Evolutionary conservation across 2,329 filamentous ascomycete genomes (phyloP).

Genomic region (Trichoderma guizhouense): DNA sequence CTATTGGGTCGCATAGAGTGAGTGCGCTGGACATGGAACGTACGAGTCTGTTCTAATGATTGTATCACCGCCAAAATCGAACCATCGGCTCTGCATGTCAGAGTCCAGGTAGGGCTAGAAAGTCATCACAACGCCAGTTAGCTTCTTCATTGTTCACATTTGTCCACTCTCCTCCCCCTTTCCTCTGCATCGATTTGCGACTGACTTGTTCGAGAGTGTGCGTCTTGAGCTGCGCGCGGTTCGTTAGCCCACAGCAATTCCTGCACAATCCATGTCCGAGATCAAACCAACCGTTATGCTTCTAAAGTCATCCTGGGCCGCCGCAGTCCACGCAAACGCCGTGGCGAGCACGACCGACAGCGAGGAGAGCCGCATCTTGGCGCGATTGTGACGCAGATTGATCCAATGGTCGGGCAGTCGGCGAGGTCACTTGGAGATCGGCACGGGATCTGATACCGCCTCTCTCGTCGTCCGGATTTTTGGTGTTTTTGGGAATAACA

Average conservation of each 20-base stretch:
- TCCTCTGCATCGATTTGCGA: constrained; percentile 28
- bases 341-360: constrained; percentile 49
- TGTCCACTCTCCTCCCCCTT: constrained; percentile 1
- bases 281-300: constrained; percentile 46
- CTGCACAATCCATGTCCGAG: not conserved
- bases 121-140: constrained; percentile 13
- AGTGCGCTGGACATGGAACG: constrained; percentile 29
- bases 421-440: constrained; percentile 16
- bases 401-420: constrained; percentile 2
- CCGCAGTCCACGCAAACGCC: constrained; percentile 48
- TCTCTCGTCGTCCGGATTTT: constrained; percentile 16
- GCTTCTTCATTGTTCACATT: not conserved
- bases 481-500: not conserved
- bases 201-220: constrained; percentile 78
- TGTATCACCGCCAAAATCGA: constrained; percentile 95
- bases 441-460: constrained; percentile 8
- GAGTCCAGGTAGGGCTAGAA: constrained; percentile 90
- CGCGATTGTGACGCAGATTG: constrained; percentile 1
- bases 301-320: constrained; percentile 49
- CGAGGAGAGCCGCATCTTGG: constrained; percentile 47
- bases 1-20: not conserved
- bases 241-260: not conserved
- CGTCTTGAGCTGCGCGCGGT: constrained; percentile 66
- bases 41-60: constrained; percentile 73
- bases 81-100: constrained; percentile 98